Evolutionary conservation across 108 stramenopile species (phyloP), one percentile per base, ranked within the genome.

Genomic region (Cylindrotheca closterium): DNA sequence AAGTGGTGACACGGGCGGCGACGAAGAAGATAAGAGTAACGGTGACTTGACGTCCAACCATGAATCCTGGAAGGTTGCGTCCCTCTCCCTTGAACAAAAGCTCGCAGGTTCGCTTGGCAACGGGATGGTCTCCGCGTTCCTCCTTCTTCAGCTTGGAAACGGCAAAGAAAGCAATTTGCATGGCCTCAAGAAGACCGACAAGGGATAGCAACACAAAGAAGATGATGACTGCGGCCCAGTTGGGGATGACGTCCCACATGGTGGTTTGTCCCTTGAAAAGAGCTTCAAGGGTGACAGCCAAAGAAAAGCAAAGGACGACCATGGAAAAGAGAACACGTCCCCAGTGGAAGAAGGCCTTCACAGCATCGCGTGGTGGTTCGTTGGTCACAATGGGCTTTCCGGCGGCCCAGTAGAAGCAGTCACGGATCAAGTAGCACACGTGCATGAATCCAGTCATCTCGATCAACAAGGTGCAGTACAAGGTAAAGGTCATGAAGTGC

Each of bases 121-220:
- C 79, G 26, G 52, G 59, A 42, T 59, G 45, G 7, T 47, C 55
- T 58, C 80, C 77, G 33, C 78, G 80, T 42, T 83, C 82, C 1
- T 51, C 31, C 58, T 65, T 67, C 1, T 59, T 53, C n/a, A 93
- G 51, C 79, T 88, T 93, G 71, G 86, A 75, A 27, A 85, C 81
- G 34, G 87, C 74, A 55, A 93, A 93, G 77, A 86, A 87, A 58
- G 92, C 92, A 75, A 93, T 90, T 66, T 93, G 92, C 86, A 89
- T 93, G 55, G 81, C 92, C 71, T 93, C 92, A 19, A 93, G 73
- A 51, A 86, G 77, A 72, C 92, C 92, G 34, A 90, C 86, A 50
- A 85, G 58, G 58, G 59, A 65, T 75, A 86, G 76, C 57, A 93
- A 73, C 58, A 89, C 70, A 53, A 89, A 79, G 72, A 93, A 82